Evolutionary conservation across 1,284 basidiomycete species (phyloP).

Genomic region (Pseudozyma sp.): DNA sequence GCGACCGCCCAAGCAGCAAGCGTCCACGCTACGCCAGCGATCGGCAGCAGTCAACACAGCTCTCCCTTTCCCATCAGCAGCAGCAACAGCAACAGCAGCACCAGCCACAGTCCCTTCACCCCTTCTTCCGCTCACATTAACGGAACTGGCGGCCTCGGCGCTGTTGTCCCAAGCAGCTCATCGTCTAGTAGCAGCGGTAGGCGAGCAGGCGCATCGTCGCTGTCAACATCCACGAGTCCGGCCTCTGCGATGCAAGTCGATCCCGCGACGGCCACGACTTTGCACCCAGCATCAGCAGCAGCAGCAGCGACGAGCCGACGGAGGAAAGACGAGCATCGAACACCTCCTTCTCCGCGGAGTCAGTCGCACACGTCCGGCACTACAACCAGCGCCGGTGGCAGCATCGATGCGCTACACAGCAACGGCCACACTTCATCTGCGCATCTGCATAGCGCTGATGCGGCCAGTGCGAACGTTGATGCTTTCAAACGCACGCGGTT

Average conservation of each 20-base stretch:
- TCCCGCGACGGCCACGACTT: neutral
- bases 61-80: slow-evolving; percentile 32
- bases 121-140: slow-evolving; percentile 4
- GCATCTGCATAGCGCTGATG: neutral
- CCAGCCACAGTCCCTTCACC: slow-evolving; percentile 18
- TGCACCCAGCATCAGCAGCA: neutral
- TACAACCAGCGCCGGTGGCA: neutral
- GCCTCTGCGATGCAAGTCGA: slow-evolving; percentile 34
- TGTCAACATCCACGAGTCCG: slow-evolving; percentile 3
- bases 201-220: neutral
- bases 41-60: slow-evolving; percentile 32
- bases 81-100: slow-evolving; percentile 17
- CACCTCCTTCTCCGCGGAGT: slow-evolving; percentile 20
- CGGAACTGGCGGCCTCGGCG: neutral
- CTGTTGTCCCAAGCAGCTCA: neutral
- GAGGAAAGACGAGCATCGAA: slow-evolving; percentile 31
- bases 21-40: neutral
- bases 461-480: neutral
- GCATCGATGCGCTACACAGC: neutral
- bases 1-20: slow-evolving; percentile 2
- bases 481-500: slow-evolving; percentile 15
- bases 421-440: neutral
- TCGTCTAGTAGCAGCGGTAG: neutral
- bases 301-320: slow-evolving; percentile 2
- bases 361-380: neutral